A percentile compares a stretch with the other conserved stretches of the same genome.
These are phyloP conservation scores for Chrysanthemum lavandulifolium DNA, from an alignment of 129 eudicot genomes.

Conservation along the genomic window DNA sequence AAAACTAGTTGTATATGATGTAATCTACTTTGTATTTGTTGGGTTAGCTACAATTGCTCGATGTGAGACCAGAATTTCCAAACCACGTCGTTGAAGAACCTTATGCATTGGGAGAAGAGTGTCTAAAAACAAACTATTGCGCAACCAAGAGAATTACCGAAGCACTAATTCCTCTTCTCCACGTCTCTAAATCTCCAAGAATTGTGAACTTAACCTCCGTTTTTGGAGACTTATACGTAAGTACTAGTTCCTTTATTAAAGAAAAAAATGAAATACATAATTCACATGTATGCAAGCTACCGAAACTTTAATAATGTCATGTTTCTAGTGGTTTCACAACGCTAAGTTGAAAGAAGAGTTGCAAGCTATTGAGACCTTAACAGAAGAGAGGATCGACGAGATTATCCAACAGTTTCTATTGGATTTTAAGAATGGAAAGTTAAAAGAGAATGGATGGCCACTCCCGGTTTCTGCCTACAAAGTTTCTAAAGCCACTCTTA, in stretches of 20 bases:
- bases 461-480: slow-evolving; percentile 6
- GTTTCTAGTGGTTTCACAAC: slow-evolving; percentile 19
- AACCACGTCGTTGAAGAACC: background rate
- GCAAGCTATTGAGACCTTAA: too few relatives aligned
- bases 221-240: slow-evolving; percentile 17
- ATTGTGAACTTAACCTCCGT: slow-evolving; percentile 5
- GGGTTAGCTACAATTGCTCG: too few relatives aligned
- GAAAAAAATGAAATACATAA: too few relatives aligned
- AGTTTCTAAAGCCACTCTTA: slow-evolving; percentile 18
- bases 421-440: slow-evolving; percentile 7
- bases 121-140: slow-evolving; percentile 11
- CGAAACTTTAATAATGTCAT: background rate
- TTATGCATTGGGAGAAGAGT: slow-evolving; percentile 17
- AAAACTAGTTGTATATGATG: too few relatives aligned
- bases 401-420: background rate
- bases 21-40: too few relatives aligned
- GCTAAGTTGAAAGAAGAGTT: slow-evolving; percentile 11
- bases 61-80: background rate
- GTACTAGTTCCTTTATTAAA: background rate
- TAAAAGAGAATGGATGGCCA: slow-evolving; percentile 18
- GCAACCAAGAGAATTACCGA: slow-evolving; percentile 8
- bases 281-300: too few relatives aligned
- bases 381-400: too few relatives aligned
- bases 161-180: slow-evolving; percentile 12
- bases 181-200: slow-evolving; percentile 19